Base-by-base conservation (phyloP, 805 yeast genomes). In the Ogataea methylovora region DNA sequence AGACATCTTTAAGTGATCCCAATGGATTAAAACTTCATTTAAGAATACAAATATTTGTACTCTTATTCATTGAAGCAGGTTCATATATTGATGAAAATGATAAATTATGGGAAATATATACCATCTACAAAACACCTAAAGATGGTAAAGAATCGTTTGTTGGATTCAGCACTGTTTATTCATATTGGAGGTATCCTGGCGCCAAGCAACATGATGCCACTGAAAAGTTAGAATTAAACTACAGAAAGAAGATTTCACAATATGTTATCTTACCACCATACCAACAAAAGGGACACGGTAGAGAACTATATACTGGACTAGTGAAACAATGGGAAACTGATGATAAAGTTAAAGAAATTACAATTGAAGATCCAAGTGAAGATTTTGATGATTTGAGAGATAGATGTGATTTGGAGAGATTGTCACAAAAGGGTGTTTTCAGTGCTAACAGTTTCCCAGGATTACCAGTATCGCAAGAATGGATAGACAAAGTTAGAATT, bases 291-390 rank as follows among this genome's bases (percentile, higher is more conserved):
- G 74, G 79, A 0, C 76, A 85, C 34, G 98, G 98, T 3, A 70
- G 76, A 4, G 54, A 58, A 13, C 57, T 90, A 20, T 90, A 90
- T 53, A 58, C 65, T 9, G 40, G 67, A 0, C 56, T 92, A 7
- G 66, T 72, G 36, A 61, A 67, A 2, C 41, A 54, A 29, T 86
- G 94, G 83, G 45, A 65, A 3, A 43, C 49, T 0, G 82, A 84
- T 42, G 48, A 53, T 0, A 39, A 49, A 2, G 74, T 87, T 17
- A 58, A 61, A 23, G 94, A 88, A 46, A 69, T 92, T 26, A 85
- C 90, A 0, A 86, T 92, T 4, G 97, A 92, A 54, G 98, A 92
- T 54, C 97, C 97, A 3, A 84, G 82, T 50, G 96, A 87, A 52
- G 75, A 76, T 24, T 90, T 92, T 59, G 98, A 92, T 51, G 94